Evolutionary conservation across 2,329 filamentous ascomycete species (phyloP), one percentile per base, ranked within the genome.

Genomic region (Cladosporium oxysporum): DNA sequence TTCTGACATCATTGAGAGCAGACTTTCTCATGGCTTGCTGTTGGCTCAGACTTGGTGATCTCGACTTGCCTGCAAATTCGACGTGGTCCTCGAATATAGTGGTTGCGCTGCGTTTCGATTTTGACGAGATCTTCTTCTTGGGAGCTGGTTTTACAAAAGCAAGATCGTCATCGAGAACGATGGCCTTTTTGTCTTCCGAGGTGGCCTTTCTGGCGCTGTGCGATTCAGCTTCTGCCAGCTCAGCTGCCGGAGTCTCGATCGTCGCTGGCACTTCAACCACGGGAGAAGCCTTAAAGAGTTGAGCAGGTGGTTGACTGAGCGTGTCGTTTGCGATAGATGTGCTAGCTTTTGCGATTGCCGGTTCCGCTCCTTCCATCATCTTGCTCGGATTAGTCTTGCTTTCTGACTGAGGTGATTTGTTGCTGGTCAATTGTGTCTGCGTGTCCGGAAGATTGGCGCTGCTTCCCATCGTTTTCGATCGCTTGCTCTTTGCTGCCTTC

Each of bases 401-500:
- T 33, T 14, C 28, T 33, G 18, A 29, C 21, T 29, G 14, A 16
- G 57, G 57, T 1, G 37, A 47, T 28, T 47, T 26, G 14, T 33
- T 55, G 18, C 29, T 31, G 26, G 18, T 33, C 28, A 55, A 16
- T 8, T 21, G 28, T 29, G 29, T 1, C 29, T 55, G 52, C n/a
- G 52, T 29, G 8, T 29, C 57, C 16, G 57, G 16, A 2, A 37
- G 21, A 28, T 47, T 16, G 3, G 21, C 14, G 12, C 33, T 28
- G 26, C 49, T 47, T 33, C 61, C 61, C 14, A 63, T 65, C 3
- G 71, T 76, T 66, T 76, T 76, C 23, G 78, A 77, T 66, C 82
- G 77, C 70, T 81, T 84, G 23, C 76, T 61, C 68, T 75, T 79
- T 5, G 66, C 70, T 16, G 73, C 71, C 75, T 80, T 77, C 79